Percentiles rank a stretch among this genome's conserved stretches.
These are phyloP conservation scores for Tilletia horrida DNA, from an alignment of 1,284 basidiomycete species.

Conservation along the genomic window DNA sequence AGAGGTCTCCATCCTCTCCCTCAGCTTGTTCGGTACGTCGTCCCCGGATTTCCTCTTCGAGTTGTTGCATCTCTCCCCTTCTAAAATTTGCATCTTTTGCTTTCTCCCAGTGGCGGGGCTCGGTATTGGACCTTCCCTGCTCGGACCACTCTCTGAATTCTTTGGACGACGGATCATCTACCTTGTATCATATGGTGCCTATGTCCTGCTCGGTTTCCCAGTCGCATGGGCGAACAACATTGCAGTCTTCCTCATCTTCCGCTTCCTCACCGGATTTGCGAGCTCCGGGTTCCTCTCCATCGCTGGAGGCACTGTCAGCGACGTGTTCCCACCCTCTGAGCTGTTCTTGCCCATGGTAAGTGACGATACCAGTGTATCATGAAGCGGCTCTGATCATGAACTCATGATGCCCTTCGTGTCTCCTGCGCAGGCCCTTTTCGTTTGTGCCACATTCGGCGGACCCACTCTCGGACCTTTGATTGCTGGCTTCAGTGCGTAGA, in stretches of 20 bases:
- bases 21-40: conserved; percentile 63
- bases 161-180: conserved; percentile 58
- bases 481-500: conserved; percentile 5
- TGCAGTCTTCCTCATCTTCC: conserved; percentile 66
- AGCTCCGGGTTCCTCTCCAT: conserved; percentile 74
- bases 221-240: conserved; percentile 66
- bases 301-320: conserved; percentile 70
- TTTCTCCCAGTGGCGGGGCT: conserved; percentile 20
- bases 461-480: conserved; percentile 18
- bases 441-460: conserved; percentile 14
- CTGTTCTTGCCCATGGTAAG: conserved; percentile 71
- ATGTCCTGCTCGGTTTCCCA: conserved; percentile 62
- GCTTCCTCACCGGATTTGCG: conserved; percentile 62
- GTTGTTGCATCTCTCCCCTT: too few relatives aligned
- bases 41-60: too few relatives aligned
- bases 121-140: conserved; percentile 55
- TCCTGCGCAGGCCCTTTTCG: conserved; percentile 3
- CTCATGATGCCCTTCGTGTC: neutral
- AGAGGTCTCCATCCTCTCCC: conserved; percentile 69
- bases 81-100: too few relatives aligned
- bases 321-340: conserved; percentile 66
- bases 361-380: too few relatives aligned
- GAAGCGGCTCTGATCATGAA: too few relatives aligned
- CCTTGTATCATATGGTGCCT: conserved; percentile 34
- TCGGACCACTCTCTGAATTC: conserved; percentile 64